Evolutionary conservation across 2,329 filamentous ascomycete genomes (phyloP).

Genomic region (Pyrenophora tritici-repentis): DNA sequence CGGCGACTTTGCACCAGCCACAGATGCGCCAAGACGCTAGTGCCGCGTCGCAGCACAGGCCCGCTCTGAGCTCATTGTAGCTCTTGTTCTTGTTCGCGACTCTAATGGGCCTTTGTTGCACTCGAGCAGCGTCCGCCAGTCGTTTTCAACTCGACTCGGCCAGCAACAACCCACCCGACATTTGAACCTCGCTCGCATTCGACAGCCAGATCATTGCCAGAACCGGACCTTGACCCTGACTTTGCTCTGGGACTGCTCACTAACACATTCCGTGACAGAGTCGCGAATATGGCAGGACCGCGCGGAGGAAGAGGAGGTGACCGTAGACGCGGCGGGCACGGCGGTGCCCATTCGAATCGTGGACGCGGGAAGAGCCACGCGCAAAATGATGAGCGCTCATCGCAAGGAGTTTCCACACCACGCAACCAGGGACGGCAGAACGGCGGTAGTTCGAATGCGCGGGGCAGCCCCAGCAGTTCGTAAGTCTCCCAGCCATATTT

Average conservation of each 20-base stretch:
- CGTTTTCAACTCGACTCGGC: slow-evolving; percentile 26
- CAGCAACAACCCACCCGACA: slow-evolving; percentile 7
- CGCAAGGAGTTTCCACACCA: slow-evolving; percentile 12
- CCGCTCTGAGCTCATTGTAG: slow-evolving; percentile 11
- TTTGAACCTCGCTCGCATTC: background rate
- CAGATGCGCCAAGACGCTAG: slow-evolving; percentile 19
- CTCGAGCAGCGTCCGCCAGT: slow-evolving; percentile 24
- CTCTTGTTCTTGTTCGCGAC: slow-evolving; percentile 23
- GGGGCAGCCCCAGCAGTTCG: slow-evolving; percentile 11
- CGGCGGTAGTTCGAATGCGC: slow-evolving; percentile 4
- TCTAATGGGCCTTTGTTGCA: slow-evolving; percentile 25
- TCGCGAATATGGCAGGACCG: slow-evolving; percentile 38
- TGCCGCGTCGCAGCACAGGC: slow-evolving; percentile 12
- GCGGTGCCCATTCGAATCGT: slow-evolving; percentile 11
- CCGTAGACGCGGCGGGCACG: slow-evolving; percentile 22
- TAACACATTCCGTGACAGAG: slow-evolving; percentile 11
- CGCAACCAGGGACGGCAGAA: slow-evolving; percentile 12
- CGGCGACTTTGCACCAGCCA: background rate
- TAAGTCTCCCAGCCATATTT: slow-evolving; percentile 12
- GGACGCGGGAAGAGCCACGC: slow-evolving; percentile 24
- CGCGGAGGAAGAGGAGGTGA: slow-evolving; percentile 28
- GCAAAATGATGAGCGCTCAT: slow-evolving; percentile 16
- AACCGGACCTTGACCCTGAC: background rate
- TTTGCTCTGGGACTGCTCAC: slow-evolving; percentile 14
- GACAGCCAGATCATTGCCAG: slow-evolving; percentile 1